phyloP scores from a whole-genome alignment of 2,329 filamentous ascomycete genomes.

The Plectosphaerella sp. region DNA sequence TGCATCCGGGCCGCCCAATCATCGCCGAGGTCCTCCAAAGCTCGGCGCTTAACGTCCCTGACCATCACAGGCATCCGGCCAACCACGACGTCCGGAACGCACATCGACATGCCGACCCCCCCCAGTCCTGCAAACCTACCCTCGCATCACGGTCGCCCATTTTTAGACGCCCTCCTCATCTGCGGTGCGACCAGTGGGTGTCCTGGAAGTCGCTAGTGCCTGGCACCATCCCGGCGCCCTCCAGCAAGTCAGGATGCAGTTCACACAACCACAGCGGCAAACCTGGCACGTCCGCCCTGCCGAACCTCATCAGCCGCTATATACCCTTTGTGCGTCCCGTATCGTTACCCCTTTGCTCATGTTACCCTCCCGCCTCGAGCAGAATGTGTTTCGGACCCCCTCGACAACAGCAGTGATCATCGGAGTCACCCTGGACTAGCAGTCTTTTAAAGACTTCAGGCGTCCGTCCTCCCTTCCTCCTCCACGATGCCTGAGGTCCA shows the following conservation, averaged over 20 bases:
- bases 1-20: slow-evolving; percentile 17
- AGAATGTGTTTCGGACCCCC: slow-evolving; percentile 45
- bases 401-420: slow-evolving; percentile 38
- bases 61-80: slow-evolving; percentile 26
- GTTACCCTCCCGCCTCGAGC: slow-evolving; percentile 34
- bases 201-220: slow-evolving; percentile 20
- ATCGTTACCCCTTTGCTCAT: slow-evolving; percentile 32
- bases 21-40: slow-evolving; percentile 7
- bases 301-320: slow-evolving; percentile 52
- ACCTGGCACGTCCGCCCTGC: slow-evolving; percentile 32
- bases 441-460: slow-evolving; percentile 19
- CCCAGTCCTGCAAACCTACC: background rate
- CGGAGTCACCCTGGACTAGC: slow-evolving; percentile 10
- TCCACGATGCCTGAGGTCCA: slow-evolving; percentile 36
- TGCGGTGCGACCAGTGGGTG: slow-evolving; percentile 24
- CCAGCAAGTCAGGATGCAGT: slow-evolving; percentile 38
- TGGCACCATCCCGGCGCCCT: slow-evolving; percentile 12
- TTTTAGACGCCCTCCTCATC: slow-evolving; percentile 30
- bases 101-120: slow-evolving; percentile 16
- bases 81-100: slow-evolving; percentile 29
- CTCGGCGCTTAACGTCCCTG: slow-evolving; percentile 34
- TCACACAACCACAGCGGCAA: slow-evolving; percentile 32
- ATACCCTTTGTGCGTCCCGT: slow-evolving; percentile 45
- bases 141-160: slow-evolving; percentile 13
- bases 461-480: slow-evolving; percentile 10